Evolutionary conservation across 768 basidiomycete genomes (phyloP).

Genomic region (Mycena kentingensis): DNA sequence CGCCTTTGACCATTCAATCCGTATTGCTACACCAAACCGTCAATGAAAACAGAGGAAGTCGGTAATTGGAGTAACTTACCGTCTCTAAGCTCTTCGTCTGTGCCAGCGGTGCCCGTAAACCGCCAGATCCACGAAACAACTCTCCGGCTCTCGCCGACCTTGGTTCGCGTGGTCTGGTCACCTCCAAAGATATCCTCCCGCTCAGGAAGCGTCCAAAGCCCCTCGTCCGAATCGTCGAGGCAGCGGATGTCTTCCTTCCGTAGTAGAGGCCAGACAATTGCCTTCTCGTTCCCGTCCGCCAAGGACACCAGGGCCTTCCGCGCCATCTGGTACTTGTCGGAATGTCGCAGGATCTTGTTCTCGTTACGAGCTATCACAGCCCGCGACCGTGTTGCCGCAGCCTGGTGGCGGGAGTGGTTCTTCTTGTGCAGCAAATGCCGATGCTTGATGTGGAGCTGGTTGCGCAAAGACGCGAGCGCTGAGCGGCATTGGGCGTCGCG

Average conservation of each 20-base stretch:
- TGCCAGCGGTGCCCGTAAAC: neutral
- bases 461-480: constrained; percentile 3
- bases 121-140: neutral
- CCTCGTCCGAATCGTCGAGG: neutral
- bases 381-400: constrained; percentile 3
- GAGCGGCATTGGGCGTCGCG: constrained; percentile 10
- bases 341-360: constrained; percentile 9
- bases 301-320: constrained; percentile 3
- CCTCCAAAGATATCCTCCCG: neutral
- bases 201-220: neutral
- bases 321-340: constrained; percentile 11
- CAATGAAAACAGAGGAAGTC: neutral
- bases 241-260: neutral
- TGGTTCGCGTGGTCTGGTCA: neutral
- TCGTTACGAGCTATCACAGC: constrained; percentile 5
- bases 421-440: constrained; percentile 1
- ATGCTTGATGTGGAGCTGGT: constrained; percentile 4
- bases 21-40: constrained; percentile 5
- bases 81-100: neutral
- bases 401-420: constrained; percentile 8
- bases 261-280: neutral
- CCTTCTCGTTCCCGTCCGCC: neutral
- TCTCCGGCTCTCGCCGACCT: neutral
- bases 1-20: constrained; percentile 13
- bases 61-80: neutral